Evolutionary conservation across 176 grass and related monocot genomes (phyloP).

Genomic region (Raddia guianensis): DNA sequence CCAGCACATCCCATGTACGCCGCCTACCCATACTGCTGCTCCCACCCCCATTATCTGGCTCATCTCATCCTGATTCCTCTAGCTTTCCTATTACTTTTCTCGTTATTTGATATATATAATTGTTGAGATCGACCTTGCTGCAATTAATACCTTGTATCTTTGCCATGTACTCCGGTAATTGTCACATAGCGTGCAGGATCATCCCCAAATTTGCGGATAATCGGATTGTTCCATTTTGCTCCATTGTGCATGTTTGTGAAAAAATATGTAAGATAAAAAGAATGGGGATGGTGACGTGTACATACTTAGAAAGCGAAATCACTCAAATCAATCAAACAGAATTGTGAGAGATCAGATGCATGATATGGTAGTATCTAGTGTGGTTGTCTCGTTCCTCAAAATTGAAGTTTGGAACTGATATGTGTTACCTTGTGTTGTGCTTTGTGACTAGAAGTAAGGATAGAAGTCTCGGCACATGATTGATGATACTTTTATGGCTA

Average conservation of each 20-base stretch:
- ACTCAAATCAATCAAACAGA: not conserved
- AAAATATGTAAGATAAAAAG: not conserved
- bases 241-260: not conserved
- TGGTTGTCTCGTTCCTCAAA: not conserved
- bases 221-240: constrained; percentile 18
- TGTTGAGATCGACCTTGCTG: not conserved
- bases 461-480: too few species aligned
- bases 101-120: not conserved
- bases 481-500: too few species aligned
- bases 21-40: not conserved
- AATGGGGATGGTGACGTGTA: not conserved
- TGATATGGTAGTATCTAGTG: not conserved
- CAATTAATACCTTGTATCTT: not conserved
- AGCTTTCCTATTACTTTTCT: not conserved
- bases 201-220: not conserved
- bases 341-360: not conserved
- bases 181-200: constrained; percentile 5
- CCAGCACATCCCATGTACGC: constrained; percentile 53
- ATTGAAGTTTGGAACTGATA: not conserved
- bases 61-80: not conserved
- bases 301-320: not conserved
- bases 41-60: not conserved
- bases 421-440: not conserved
- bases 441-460: not conserved
- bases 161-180: not conserved